These are phyloP conservation scores for Mycena vulgaris DNA, from an alignment of 768 basidiomycete genomes.

Conservation along the genomic window DNA sequence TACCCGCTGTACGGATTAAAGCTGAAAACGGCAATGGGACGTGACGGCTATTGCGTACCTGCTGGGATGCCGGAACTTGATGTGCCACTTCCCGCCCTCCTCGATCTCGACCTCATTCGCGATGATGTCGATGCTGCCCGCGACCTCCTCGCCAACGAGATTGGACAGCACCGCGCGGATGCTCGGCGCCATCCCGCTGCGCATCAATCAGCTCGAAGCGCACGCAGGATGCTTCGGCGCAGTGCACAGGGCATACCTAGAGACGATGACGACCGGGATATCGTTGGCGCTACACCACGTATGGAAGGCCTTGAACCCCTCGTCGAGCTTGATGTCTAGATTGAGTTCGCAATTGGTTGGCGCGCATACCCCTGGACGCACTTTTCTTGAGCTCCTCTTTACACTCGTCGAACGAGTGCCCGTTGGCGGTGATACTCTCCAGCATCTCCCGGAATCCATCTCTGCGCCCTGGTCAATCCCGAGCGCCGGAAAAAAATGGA, in stretches of 20 bases:
- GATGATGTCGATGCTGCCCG: constrained; percentile 88
- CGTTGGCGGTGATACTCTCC: constrained; percentile 79
- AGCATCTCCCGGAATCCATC: constrained; percentile 94
- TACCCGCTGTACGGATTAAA: constrained; percentile 67
- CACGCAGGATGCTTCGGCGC: neutral
- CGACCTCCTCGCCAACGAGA: constrained; percentile 81
- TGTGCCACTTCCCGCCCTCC: constrained; percentile 81
- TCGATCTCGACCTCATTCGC: constrained; percentile 88
- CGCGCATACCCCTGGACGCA: constrained; percentile 52
- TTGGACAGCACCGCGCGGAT: constrained; percentile 93
- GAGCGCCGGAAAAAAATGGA: neutral
- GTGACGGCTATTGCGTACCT: constrained; percentile 63
- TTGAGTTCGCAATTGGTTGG: constrained; percentile 25
- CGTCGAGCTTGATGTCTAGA: constrained; percentile 87
- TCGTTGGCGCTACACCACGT: constrained; percentile 84
- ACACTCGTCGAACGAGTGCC: constrained; percentile 90
- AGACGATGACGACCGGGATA: constrained; percentile 94
- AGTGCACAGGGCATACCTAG: constrained; percentile 68
- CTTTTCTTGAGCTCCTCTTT: constrained; percentile 81
- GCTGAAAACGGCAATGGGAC: constrained; percentile 3
- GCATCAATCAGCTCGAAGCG: too few species aligned
- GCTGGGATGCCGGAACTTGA: constrained; percentile 91
- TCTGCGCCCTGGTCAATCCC: constrained; percentile 55
- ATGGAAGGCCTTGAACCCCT: constrained; percentile 92
- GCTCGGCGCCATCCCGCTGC: constrained; percentile 92